Percentiles rank a stretch among this genome's conserved stretches.
Evolutionary conservation across 140 eudicot genomes (phyloP).

Genomic region (Anethum foeniculum): DNA sequence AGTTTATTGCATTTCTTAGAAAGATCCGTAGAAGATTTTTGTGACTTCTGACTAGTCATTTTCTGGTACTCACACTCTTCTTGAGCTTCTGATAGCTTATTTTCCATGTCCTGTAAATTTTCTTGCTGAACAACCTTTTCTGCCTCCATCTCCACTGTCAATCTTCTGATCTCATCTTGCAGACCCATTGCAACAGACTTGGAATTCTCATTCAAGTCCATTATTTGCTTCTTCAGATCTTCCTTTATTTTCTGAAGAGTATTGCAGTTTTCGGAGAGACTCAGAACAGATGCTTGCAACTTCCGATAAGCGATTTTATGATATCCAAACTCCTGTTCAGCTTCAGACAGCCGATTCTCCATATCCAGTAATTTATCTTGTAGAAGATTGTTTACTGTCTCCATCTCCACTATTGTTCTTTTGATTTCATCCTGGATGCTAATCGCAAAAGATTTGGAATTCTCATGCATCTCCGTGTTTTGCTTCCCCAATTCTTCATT

Average conservation of each 20-base stretch:
- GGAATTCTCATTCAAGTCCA: conserved; percentile 23
- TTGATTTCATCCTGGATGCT: conserved; percentile 50
- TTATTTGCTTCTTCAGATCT: conserved; percentile 35
- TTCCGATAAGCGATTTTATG: conserved; percentile 40
- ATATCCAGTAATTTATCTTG: conserved; percentile 32
- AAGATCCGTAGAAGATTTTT: conserved; percentile 37
- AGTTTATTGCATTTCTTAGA: conserved; percentile 32
- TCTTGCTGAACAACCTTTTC: conserved; percentile 23
- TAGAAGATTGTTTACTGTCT: conserved; percentile 17
- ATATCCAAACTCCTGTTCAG: conserved; percentile 42
- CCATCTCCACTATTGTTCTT: conserved; percentile 23
- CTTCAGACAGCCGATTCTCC: conserved; percentile 23
- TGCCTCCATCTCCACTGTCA: conserved; percentile 24
- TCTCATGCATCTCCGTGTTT: conserved; percentile 30
- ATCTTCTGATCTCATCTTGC: conserved; percentile 38
- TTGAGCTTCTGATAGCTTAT: conserved; percentile 31
- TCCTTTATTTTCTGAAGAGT: conserved; percentile 41
- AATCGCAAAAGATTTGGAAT: conserved; percentile 23
- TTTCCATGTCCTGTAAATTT: conserved; percentile 31
- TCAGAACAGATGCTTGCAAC: conserved; percentile 40
- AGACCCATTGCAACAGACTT: conserved; percentile 33
- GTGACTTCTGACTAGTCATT: conserved; percentile 45
- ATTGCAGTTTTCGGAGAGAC: conserved; percentile 32
- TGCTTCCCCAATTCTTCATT: conserved; percentile 40
- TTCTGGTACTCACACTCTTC: conserved; percentile 37